These are phyloP conservation scores for Sisymbrium irio DNA, from an alignment of 345 rosid species.

Conservation along the genomic window DNA sequence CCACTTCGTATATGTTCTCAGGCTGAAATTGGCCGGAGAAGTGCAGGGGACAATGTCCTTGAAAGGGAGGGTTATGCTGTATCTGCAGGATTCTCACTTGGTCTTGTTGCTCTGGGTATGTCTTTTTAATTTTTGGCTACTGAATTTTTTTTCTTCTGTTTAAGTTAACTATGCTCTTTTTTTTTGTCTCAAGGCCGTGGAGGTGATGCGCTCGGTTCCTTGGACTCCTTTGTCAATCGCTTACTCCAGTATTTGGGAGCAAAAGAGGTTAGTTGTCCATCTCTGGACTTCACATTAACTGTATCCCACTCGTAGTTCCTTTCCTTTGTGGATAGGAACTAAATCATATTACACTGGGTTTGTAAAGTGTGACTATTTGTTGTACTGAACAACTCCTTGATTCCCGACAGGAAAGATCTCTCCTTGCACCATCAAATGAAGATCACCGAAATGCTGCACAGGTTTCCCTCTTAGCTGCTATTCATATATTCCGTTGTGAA, in stretches of 20 bases:
- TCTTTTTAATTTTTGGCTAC: conserved; percentile 16
- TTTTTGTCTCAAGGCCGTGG: conserved; percentile 75
- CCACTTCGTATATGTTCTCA: conserved; percentile 34
- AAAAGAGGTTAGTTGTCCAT: conserved; percentile 67
- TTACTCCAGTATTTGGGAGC: conserved; percentile 87
- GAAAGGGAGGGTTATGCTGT: conserved; percentile 99
- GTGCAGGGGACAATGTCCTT: conserved; percentile 97
- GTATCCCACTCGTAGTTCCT: conserved; percentile 20
- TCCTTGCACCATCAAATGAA: conserved; percentile 49
- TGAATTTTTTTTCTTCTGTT: background rate
- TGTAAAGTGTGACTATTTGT: background rate
- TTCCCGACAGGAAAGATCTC: conserved; percentile 61
- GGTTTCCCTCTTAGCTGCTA: conserved; percentile 46
- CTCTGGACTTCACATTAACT: conserved; percentile 24
- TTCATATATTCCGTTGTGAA: conserved; percentile 11
- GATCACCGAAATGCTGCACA: conserved; percentile 71
- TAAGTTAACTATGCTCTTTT: conserved; percentile 23
- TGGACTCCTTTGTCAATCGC: conserved; percentile 72
- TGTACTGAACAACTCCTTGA: conserved; percentile 21
- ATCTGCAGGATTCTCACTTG: conserved; percentile 96
- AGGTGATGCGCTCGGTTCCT: conserved; percentile 65
- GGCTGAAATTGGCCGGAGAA: conserved; percentile 97
- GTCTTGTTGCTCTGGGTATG: conserved; percentile 95
- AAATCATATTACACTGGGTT: background rate
- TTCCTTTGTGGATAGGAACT: conserved; percentile 11